Evolutionary conservation across 371 early-diverging fungal genomes (phyloP).

Genomic region (Mortierella sp.): DNA sequence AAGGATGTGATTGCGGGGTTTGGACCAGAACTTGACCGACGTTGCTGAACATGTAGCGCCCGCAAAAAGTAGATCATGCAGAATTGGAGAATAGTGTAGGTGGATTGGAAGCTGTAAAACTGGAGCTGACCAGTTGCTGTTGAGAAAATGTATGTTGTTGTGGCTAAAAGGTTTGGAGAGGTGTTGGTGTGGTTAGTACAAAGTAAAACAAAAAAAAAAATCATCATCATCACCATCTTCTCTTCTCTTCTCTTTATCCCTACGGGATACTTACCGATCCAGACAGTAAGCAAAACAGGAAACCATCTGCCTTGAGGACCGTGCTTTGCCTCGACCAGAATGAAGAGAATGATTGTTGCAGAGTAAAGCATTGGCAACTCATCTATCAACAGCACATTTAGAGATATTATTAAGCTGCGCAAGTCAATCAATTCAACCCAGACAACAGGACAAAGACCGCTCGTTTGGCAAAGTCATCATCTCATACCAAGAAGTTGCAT

Average conservation of each 20-base stretch:
- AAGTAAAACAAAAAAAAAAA: not conserved
- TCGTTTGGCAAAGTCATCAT: not conserved
- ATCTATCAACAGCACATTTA: constrained; percentile 15
- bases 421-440: not conserved
- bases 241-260: not conserved
- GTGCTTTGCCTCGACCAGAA: constrained; percentile 40
- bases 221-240: not conserved
- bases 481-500: constrained; percentile 51
- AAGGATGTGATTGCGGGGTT: constrained; percentile 28
- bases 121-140: constrained; percentile 28
- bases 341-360: constrained; percentile 43
- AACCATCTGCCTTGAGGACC: constrained; percentile 43
- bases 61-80: constrained; percentile 40
- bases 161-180: constrained; percentile 1
- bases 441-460: not conserved
- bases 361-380: constrained; percentile 53
- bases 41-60: constrained; percentile 35
- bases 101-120: constrained; percentile 42
- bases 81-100: constrained; percentile 43
- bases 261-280: constrained; percentile 31
- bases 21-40: constrained; percentile 2
- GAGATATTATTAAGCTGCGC: not conserved
- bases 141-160: constrained; percentile 35
- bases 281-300: constrained; percentile 25
- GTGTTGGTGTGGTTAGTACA: too few relatives aligned